These are phyloP conservation scores for Fibroporia radiculosa DNA, from an alignment of 768 basidiomycete genomes.

Conservation along the genomic window DNA sequence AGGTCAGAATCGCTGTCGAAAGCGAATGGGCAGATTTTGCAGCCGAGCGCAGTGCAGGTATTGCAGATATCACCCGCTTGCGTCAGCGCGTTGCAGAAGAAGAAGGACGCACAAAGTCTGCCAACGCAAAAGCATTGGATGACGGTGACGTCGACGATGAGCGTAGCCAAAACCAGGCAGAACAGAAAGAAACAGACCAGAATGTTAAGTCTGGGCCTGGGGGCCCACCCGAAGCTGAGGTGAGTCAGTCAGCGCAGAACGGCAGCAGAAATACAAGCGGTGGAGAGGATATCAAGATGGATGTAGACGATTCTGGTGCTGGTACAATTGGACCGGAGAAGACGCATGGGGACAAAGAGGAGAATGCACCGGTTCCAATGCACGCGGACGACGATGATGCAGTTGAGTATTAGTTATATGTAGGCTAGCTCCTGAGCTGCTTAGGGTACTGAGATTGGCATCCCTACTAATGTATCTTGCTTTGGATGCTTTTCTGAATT, in stretches of 20 bases:
- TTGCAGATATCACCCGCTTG: conserved; percentile 55
- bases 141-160: neutral
- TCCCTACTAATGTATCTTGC: too few species aligned
- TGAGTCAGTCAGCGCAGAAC: too few species aligned
- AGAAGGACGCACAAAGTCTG: conserved; percentile 37
- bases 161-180: neutral
- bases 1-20: conserved; percentile 58
- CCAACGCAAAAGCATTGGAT: neutral
- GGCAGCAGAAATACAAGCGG: neutral
- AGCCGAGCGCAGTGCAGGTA: conserved; percentile 47
- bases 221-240: neutral
- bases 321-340: conserved; percentile 17
- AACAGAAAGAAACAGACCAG: neutral
- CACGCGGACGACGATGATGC: conserved; percentile 75
- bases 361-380: conserved; percentile 37
- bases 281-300: conserved; percentile 26
- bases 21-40: conserved; percentile 63
- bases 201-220: neutral
- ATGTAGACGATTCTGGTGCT: conserved; percentile 26
- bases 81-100: conserved; percentile 62
- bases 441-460: too few species aligned
- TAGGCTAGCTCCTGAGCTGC: too few species aligned
- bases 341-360: conserved; percentile 24
- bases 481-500: too few species aligned
- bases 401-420: conserved; percentile 59